A percentile compares a stretch with the other conserved stretches of the same genome.
Conservation (phyloP, 768 basidiomycete species). For the Lactarius sp. region DNA sequence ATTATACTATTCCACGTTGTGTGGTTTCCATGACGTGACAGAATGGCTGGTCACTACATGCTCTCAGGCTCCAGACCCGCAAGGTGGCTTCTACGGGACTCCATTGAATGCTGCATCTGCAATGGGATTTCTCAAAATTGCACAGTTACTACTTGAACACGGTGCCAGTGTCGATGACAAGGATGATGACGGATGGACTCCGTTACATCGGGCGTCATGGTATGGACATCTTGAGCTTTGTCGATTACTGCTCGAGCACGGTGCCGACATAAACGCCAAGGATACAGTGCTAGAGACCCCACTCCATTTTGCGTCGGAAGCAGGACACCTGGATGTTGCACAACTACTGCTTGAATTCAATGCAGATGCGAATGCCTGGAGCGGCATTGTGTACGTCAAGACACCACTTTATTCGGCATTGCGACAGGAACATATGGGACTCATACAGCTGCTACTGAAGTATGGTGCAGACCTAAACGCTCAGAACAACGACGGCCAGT, state of each 20-base stretch:
- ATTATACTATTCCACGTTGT: not conserved
- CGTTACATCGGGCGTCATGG: not conserved
- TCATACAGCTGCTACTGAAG: not conserved
- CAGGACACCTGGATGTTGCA: not conserved
- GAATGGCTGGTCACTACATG: not conserved
- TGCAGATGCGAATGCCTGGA: not conserved
- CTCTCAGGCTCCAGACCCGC: not conserved
- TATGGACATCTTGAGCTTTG: not conserved
- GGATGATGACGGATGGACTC: not conserved
- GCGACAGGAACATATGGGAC: not conserved
- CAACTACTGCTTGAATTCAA: not conserved
- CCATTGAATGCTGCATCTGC: not conserved
- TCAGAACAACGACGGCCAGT: not conserved
- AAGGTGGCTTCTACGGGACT: not conserved
- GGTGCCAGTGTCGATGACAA: not conserved
- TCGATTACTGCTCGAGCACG: not conserved
- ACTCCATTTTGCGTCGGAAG: not conserved
- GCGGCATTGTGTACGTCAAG: too few species aligned
- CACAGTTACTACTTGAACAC: too few species aligned
- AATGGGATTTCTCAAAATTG: not conserved
- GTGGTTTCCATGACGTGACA: not conserved
- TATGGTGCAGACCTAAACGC: not conserved
- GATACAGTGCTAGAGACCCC: not conserved
- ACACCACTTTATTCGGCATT: not conserved
- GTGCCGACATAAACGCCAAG: not conserved